These are phyloP conservation scores for Immersiella caudata DNA, from an alignment of 495 filamentous ascomycete species.

Conservation along the genomic window DNA sequence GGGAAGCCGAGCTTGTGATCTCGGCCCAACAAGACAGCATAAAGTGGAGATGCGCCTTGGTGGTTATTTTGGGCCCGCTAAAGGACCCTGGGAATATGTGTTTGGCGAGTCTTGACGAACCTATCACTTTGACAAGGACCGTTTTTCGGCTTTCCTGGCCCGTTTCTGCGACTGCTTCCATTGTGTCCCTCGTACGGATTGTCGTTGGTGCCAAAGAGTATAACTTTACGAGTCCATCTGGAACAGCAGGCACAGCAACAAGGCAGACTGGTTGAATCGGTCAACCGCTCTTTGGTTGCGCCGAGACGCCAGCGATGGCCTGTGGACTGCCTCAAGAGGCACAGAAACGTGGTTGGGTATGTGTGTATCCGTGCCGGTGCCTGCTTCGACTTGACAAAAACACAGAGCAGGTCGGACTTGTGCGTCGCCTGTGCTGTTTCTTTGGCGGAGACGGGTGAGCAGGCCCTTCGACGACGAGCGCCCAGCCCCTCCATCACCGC, in stretches of 20 bases:
- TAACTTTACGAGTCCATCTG: no score
- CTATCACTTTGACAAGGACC: background rate
- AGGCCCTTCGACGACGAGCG: background rate
- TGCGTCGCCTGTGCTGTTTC: background rate
- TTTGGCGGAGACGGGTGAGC: background rate
- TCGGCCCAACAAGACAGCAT: background rate
- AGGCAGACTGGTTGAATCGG: no score
- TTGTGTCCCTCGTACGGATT: background rate
- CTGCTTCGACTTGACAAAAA: background rate
- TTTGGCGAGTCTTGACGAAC: no score
- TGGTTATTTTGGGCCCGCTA: background rate
- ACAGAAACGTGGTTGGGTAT: background rate
- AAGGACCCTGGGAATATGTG: background rate
- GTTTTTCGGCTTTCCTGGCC: background rate
- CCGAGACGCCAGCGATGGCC: no score
- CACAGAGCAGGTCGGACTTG: background rate
- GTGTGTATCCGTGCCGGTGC: background rate
- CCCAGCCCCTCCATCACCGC: background rate
- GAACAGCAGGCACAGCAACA: no score
- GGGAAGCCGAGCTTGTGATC: background rate
- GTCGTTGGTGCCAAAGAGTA: no score
- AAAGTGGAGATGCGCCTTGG: background rate
- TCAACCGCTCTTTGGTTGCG: no score
- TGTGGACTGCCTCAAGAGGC: background rate
- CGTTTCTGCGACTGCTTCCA: background rate